These are phyloP conservation scores for Boletus patriciae DNA, from an alignment of 768 basidiomycete species.

Conservation along the genomic window DNA sequence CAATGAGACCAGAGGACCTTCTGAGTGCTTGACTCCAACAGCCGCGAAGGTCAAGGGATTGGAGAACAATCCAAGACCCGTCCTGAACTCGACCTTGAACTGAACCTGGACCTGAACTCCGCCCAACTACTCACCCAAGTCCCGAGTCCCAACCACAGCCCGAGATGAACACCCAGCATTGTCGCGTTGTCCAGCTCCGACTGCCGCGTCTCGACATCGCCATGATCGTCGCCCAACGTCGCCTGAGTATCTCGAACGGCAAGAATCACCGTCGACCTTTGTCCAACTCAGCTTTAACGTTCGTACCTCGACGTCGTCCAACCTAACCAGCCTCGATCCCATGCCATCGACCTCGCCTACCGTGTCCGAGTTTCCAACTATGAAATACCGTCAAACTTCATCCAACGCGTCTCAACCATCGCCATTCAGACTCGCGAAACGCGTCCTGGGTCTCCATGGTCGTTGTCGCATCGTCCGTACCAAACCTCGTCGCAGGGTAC, in stretches of 20 bases:
- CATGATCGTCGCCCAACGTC: background rate
- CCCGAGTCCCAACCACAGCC: background rate
- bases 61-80: background rate
- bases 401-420: background rate
- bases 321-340: background rate
- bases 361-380: background rate
- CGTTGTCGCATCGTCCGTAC: background rate
- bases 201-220: background rate
- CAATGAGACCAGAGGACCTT: conserved; percentile 1
- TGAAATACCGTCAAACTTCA: background rate
- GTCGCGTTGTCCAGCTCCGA: too few relatives aligned
- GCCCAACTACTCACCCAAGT: background rate
- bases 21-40: background rate
- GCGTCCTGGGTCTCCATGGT: background rate
- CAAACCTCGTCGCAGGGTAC: background rate
- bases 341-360: background rate
- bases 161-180: background rate
- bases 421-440: background rate
- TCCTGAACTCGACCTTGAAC: background rate
- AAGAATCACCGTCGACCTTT: background rate
- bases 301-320: background rate
- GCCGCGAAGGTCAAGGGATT: background rate
- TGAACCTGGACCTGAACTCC: background rate
- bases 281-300: background rate
- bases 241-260: too few relatives aligned